Base-by-base conservation (phyloP, 352 stramenopile species). In the Globisporangium alternatum region DNA sequence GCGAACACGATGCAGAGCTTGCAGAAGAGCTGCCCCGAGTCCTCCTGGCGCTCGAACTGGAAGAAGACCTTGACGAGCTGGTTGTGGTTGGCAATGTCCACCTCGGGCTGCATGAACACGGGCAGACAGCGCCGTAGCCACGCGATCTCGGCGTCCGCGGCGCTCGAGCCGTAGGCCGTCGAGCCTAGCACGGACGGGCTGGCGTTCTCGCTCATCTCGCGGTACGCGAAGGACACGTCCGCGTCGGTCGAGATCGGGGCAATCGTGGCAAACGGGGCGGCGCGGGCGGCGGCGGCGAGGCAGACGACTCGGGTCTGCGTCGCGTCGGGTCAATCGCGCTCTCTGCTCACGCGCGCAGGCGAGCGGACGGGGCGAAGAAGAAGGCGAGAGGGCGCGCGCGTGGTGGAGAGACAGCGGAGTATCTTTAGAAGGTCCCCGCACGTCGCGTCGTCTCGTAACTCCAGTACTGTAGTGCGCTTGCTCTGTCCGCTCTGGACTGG, bases 31-130 rank as follows among this genome's bases (percentile, higher is more conserved):
- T 66, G 61, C 3, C 70, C 75, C 12, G 62, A 72, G 51, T 72
- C 57, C 52, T 80, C 74, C 55, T 90, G 68, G 54, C 83, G 85
- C 66, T 92, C 83, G 60, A 96, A 96, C 51, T 69, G 70, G 70
- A 90, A 92, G 64, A 93, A 91, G 21, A 93, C 67, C 67, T 92
- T 93, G 68, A 93, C 77, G 53, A 96, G 77, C 31, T 83, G 71
- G 64, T 96, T 96, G 65, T 74, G 72, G 65, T 93, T 93, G 56
- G 80, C 73, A 58, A 96, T 81, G 72, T 96, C 87, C 43, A 93
- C 76, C 53, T 94, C 69, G 44, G 87, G 87, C 70, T 96, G 87
- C 52, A 91, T 78, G 58, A 96, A 90, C 53, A 96, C 78, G 48
- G 85, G 87, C 51, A 96, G 72, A 53, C 85, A 94, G 62, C 82